Evolutionary conservation across 108 stramenopile genomes (phyloP), one percentile per base, ranked within the genome.

Genomic region (Schizochytrium sp.): DNA sequence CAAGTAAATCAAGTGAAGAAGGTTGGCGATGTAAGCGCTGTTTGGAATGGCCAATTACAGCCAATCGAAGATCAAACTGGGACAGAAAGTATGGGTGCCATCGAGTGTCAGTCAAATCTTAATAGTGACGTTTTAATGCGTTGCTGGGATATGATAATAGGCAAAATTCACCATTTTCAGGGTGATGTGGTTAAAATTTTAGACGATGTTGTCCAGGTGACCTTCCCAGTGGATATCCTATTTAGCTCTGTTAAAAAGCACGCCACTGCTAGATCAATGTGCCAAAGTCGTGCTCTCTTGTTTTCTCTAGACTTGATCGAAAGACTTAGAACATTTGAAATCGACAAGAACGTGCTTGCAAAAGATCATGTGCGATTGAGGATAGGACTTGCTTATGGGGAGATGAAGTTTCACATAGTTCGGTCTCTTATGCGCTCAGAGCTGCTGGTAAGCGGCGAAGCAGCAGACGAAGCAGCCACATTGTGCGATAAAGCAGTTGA

Each of bases 371-470:
- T 42, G 28, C 28, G 10, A 5, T 12, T 50, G 17, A 83, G 55
- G 53, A 0, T 83, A 56, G 76, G 76, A 15, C 45, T 83, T 10
- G 76, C 76, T 10, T 83, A 38, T 42, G 76, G 76, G 2, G 55
- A 83, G 55, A 53, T 53, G 15, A 10, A 83, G 47, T 5, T 55
- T 46, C 50, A 49, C n/a, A 28, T 83, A 55, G 8, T 50, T 13
- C 50, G 76, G 1, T 49, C 53, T 17, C n/a, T 8, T 5, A 10
- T 42, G 76, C 76, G 76, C 5, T 28, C 49, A 13, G 76, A 83
- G 5, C 13, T 83, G 7, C 10, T 83, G 47, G 38, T 83, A 8
- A 47, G 50, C 55, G 76, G 76, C n/a, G 76, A 83, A 3, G 28
- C 76, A 1, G 28, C 53, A 38, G 76, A 47, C 5, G 17, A 5